Conservation (phyloP, 495 filamentous ascomycete species). For the Talaromyces wortmannii region DNA sequence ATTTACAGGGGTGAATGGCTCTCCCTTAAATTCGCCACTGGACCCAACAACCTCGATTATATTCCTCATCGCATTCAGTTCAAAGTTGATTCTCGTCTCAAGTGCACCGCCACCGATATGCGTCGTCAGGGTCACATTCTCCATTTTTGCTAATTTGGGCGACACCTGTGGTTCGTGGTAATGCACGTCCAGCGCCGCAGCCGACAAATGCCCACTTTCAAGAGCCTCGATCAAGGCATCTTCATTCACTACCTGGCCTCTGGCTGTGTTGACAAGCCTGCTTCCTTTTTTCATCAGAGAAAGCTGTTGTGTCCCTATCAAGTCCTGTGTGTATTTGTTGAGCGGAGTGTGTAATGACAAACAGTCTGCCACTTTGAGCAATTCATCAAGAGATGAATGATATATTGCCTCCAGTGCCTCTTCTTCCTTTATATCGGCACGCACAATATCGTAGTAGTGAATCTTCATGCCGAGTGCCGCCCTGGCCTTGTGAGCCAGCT, state of each 20-base stretch:
- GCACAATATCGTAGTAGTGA: no score
- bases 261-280: slow-evolving; percentile 60
- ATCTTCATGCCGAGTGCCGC: no score
- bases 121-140: slow-evolving; percentile 53
- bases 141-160: slow-evolving; percentile 41
- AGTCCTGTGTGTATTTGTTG: slow-evolving; percentile 15
- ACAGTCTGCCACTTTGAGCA: slow-evolving; percentile 51
- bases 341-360: slow-evolving; percentile 55
- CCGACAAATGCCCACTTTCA: slow-evolving; percentile 37
- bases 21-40: slow-evolving; percentile 10
- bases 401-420: no score
- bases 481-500: no score
- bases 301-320: slow-evolving; percentile 43
- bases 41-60: slow-evolving; percentile 45
- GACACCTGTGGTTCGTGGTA: neutral
- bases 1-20: slow-evolving; percentile 14
- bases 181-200: slow-evolving; percentile 59
- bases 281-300: slow-evolving; percentile 42
- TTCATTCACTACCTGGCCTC: slow-evolving; percentile 59
- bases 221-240: slow-evolving; percentile 58
- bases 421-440: no score
- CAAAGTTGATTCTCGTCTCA: slow-evolving; percentile 67
- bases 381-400: slow-evolving; percentile 15
- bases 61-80: slow-evolving; percentile 67
- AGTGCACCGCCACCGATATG: slow-evolving; percentile 70